phyloP scores from a whole-genome alignment of 768 basidiomycete species.

The Termitomyces sp. region DNA sequence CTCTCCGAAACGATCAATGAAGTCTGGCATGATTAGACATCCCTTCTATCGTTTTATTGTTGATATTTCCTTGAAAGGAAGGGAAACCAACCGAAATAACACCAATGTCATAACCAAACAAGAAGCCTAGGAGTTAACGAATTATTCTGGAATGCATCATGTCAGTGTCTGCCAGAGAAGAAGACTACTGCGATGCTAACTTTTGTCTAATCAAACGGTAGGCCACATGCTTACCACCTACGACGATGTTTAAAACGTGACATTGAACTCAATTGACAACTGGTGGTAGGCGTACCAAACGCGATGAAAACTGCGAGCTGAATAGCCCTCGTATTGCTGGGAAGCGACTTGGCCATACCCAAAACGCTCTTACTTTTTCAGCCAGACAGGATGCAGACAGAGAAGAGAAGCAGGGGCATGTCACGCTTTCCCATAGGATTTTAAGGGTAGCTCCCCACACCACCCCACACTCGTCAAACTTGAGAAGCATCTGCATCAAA shows the following conservation, averaged over 20 bases:
- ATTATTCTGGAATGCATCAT: not conserved
- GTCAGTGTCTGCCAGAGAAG: not conserved
- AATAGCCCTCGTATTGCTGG: constrained; percentile 59
- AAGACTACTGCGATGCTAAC: not conserved
- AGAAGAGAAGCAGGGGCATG: constrained; percentile 16
- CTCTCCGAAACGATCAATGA: constrained; percentile 63
- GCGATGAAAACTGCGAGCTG: constrained; percentile 66
- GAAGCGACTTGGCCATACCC: constrained; percentile 36
- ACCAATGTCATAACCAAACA: constrained; percentile 75
- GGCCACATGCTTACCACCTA: constrained; percentile 13
- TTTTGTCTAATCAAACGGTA: not conserved
- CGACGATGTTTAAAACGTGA: not conserved
- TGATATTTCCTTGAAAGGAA: not conserved
- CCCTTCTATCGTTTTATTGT: constrained; percentile 35
- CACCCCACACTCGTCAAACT: not conserved
- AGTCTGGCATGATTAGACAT: constrained; percentile 77
- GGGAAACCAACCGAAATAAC: constrained; percentile 54
- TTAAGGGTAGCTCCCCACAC: constrained; percentile 6
- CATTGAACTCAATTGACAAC: not conserved
- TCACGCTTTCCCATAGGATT: constrained; percentile 6
- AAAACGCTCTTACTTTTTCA: not conserved
- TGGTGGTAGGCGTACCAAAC: constrained; percentile 45
- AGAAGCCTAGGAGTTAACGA: constrained; percentile 36
- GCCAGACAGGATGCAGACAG: constrained; percentile 15
- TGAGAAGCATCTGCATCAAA: constrained; percentile 1